Conservation (phyloP, 2,329 filamentous ascomycete species). For the Reticulascus tulasneorum region DNA sequence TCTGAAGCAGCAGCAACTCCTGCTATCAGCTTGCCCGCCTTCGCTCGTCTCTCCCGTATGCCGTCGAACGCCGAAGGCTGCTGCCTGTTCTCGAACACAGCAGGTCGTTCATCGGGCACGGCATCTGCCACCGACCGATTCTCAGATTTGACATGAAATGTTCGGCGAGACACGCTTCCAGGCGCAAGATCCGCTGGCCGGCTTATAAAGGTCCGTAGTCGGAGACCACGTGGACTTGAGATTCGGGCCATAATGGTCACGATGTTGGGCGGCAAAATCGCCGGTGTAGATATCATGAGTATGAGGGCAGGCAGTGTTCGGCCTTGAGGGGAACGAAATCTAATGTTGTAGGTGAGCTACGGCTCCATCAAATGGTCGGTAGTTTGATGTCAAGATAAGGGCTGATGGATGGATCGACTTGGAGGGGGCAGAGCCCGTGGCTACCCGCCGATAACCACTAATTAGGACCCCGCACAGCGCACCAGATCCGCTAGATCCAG, state of each 20-base stretch:
- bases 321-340: too few relatives aligned
- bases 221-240: constrained; percentile 7
- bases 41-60: constrained; percentile 64
- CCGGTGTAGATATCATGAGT: too few relatives aligned
- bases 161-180: not conserved
- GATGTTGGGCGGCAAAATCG: too few relatives aligned
- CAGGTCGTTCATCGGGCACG: constrained; percentile 10
- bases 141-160: constrained; percentile 9
- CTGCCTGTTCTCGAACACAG: constrained; percentile 12
- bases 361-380: too few relatives aligned
- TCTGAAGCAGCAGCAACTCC: constrained; percentile 73
- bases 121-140: constrained; percentile 14
- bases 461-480: too few relatives aligned
- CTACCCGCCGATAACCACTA: too few relatives aligned
- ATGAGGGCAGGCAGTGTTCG: too few relatives aligned
- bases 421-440: too few relatives aligned
- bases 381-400: too few relatives aligned
- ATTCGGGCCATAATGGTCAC: not conserved
- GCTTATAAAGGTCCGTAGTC: constrained; percentile 7
- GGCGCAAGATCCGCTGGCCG: not conserved
- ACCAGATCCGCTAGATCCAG: too few relatives aligned
- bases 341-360: too few relatives aligned
- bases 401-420: too few relatives aligned
- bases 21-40: constrained; percentile 67
- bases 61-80: constrained; percentile 44